These are phyloP conservation scores for Chalciporus sphaerocephalus DNA, from an alignment of 768 basidiomycete genomes.

Conservation along the genomic window DNA sequence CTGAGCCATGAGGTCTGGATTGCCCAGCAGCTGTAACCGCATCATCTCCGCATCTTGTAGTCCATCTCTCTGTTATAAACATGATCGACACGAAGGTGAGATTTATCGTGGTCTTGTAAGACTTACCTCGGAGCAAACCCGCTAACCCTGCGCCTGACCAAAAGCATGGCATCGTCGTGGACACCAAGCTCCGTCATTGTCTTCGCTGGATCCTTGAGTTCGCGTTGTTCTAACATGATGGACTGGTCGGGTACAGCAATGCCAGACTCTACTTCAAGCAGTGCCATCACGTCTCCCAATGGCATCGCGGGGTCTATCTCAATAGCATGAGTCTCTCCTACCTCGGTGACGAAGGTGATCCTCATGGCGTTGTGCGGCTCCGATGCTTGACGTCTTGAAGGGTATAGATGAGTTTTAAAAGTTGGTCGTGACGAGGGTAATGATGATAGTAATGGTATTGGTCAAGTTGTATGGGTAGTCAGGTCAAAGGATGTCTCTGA, in stretches of 20 bases:
- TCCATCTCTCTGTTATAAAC: conserved; percentile 43
- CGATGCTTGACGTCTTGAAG: not conserved
- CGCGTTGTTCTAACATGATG: conserved; percentile 62
- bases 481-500: not conserved
- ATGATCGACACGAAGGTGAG: not conserved
- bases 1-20: conserved; percentile 75
- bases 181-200: conserved; percentile 69
- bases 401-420: not conserved
- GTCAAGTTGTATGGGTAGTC: not conserved
- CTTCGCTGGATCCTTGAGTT: conserved; percentile 59
- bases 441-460: not conserved
- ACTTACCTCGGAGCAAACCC: conserved; percentile 40
- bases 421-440: not conserved
- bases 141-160: conserved; percentile 59
- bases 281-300: conserved; percentile 86
- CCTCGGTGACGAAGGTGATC: conserved; percentile 67
- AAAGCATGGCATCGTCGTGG: conserved; percentile 54
- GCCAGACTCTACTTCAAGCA: conserved; percentile 92
- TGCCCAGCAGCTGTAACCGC: conserved; percentile 80
- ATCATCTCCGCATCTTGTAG: conserved; percentile 87
- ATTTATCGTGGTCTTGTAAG: not conserved
- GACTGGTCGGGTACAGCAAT: conserved; percentile 70
- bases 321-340: conserved; percentile 58
- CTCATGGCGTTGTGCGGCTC: conserved; percentile 43
- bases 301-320: conserved; percentile 91